Conservation (phyloP, 441 rosid species). For the Gossypium schwendimanii region DNA sequence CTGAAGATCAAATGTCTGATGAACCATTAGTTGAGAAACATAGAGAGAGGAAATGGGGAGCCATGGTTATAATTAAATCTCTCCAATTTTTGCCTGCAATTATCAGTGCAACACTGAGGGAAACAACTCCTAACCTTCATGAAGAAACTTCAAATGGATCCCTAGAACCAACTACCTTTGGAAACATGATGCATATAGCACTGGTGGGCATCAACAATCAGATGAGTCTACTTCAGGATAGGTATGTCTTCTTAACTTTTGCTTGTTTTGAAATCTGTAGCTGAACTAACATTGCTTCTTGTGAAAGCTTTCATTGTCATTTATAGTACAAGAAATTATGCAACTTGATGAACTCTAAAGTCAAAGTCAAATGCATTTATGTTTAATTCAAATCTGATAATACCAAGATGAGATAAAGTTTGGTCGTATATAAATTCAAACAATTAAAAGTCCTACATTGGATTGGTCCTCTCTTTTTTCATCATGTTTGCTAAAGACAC, state of each 20-base stretch:
- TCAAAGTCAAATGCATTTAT: neutral
- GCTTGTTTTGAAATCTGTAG: constrained; percentile 8
- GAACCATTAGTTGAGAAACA: constrained; percentile 59
- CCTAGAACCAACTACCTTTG: constrained; percentile 39
- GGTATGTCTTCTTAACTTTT: constrained; percentile 40
- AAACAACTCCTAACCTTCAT: constrained; percentile 57
- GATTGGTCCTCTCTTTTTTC: neutral
- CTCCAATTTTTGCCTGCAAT: constrained; percentile 77
- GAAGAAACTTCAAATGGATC: constrained; percentile 40
- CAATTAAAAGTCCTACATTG: neutral
- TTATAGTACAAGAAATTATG: neutral
- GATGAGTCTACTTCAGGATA: constrained; percentile 98
- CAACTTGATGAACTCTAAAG: neutral
- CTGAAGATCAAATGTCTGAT: constrained; percentile 49
- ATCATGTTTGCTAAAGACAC: neutral
- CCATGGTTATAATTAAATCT: constrained; percentile 93
- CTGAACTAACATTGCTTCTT: neutral
- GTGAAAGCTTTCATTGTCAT: neutral
- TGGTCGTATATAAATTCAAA: constrained; percentile 2
- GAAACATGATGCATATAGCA: constrained; percentile 98
- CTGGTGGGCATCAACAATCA: constrained; percentile 92
- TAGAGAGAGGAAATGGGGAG: constrained; percentile 88
- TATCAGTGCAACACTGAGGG: constrained; percentile 69
- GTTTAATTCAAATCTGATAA: neutral
- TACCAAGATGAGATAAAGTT: neutral